Base-by-base conservation (phyloP, 768 basidiomycete genomes). In the Lentinula guzmanii region DNA sequence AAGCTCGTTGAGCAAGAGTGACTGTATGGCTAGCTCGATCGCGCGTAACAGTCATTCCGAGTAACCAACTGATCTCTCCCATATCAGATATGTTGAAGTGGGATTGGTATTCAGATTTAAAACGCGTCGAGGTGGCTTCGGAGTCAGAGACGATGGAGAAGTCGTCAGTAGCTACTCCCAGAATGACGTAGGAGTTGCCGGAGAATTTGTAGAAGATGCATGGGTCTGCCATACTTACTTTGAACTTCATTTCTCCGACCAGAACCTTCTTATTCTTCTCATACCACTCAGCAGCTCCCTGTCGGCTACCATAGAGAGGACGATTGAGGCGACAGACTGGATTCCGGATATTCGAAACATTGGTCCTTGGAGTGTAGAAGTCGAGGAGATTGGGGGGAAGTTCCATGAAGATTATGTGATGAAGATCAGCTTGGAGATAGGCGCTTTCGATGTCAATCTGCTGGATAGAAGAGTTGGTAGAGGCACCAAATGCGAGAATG, bases 131-230 rank as follows among this genome's bases (percentile, higher is more conserved):
- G 6, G n/a, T 24, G n/a, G 11, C 28, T 10, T 24, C 10, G 4
- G n/a, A 6, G 21, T 51, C 28, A 28, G 50, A 16, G 6, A 51
- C 18, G 6, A 51, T 51, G 16, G 50, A 24, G 50, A 70, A 62
- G 54, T 74, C 67, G 37, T 72, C 71, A 10, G 72, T 66, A 3
- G 51, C 35, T 34, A 66, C 60, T 33, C 64, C 67, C 5, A 71
- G 18, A 24, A 71, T 68, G 4, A 61, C 61, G 52, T 57, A 65
- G 3, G 18, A 57, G 1, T 61, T 48, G 5, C 51, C 33, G 10
- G 63, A 41, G 28, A 69, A 52, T n/a, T 60, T 62, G 52, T 64
- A 70, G 58, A 68, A 72, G 4, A 73, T 51, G 2, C 70, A 70
- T 11, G 66, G 56, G 39, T 71, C 67, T 3, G 66, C 63, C 4